These are phyloP conservation scores for Lantana camara DNA, from an alignment of 257 asterid species.

Conservation along the genomic window DNA sequence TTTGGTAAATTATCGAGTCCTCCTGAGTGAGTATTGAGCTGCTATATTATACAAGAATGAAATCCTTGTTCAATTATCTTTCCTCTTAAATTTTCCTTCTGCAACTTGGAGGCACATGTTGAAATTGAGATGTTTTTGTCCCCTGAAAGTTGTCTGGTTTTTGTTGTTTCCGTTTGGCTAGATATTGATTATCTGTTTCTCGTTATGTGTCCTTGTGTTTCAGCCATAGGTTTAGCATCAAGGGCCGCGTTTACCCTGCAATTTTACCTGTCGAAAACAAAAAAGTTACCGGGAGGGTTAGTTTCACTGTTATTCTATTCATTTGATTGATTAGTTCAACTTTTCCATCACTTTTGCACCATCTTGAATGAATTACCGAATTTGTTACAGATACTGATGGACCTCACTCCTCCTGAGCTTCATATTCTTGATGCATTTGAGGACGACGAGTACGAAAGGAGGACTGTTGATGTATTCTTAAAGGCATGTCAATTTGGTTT, in stretches of 20 bases:
- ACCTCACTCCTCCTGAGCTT: conserved; percentile 71
- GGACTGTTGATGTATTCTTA: conserved; percentile 52
- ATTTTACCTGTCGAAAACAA: conserved; percentile 61
- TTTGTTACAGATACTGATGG: conserved; percentile 61
- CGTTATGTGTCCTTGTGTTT: conserved; percentile 20
- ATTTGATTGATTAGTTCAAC: background rate
- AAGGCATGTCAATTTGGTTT: conserved; percentile 41
- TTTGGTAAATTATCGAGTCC: too few species aligned
- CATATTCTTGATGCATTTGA: conserved; percentile 77
- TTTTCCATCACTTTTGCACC: too few species aligned
- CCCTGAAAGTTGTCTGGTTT: background rate
- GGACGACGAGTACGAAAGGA: conserved; percentile 81
- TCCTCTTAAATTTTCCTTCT: background rate
- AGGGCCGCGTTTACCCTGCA: conserved; percentile 85
- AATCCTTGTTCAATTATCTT: background rate
- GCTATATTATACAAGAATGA: background rate
- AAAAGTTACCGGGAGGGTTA: conserved; percentile 71
- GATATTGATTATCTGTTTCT: background rate
- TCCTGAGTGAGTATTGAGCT: background rate
- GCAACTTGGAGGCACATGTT: background rate
- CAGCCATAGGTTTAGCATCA: conserved; percentile 84
- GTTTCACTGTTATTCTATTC: conserved; percentile 8
- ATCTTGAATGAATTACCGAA: conserved; percentile 1
- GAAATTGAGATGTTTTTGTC: background rate
- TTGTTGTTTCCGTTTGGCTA: too few species aligned